These are phyloP conservation scores for Cornus controversa DNA, from an alignment of 148 eudicot species.

Conservation along the genomic window DNA sequence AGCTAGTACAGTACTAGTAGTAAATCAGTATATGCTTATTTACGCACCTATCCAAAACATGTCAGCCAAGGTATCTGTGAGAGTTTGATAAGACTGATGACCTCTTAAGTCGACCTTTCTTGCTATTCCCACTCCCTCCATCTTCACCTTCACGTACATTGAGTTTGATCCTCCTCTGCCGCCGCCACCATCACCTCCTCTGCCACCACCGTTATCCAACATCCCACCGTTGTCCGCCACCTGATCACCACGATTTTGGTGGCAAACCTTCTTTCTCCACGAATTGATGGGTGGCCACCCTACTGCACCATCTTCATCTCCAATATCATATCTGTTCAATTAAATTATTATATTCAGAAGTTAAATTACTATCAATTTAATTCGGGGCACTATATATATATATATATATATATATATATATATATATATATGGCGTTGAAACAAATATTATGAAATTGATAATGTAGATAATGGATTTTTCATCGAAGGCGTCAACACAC, in stretches of 20 bases:
- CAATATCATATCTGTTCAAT: not conserved
- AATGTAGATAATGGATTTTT: too few relatives aligned
- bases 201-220: constrained; percentile 19
- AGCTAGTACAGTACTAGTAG: too few relatives aligned
- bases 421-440: too few relatives aligned
- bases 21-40: not conserved
- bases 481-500: too few relatives aligned
- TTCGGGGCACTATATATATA: too few relatives aligned
- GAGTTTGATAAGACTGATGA: constrained; percentile 44
- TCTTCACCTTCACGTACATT: constrained; percentile 65
- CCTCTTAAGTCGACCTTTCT: constrained; percentile 60
- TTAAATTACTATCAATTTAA: too few relatives aligned
- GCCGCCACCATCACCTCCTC: constrained; percentile 22
- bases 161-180: constrained; percentile 18
- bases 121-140: constrained; percentile 68
- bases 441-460: too few relatives aligned
- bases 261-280: constrained; percentile 41
- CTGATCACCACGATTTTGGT: constrained; percentile 15
- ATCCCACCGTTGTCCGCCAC: constrained; percentile 7
- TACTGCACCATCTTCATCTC: constrained; percentile 31
- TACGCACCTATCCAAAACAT: constrained; percentile 67
- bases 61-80: constrained; percentile 35
- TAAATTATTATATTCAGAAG: too few relatives aligned
- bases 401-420: too few relatives aligned
- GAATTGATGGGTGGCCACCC: constrained; percentile 84